Evolutionary conservation across 2,329 filamentous ascomycete genomes (phyloP), one percentile per base, ranked within the genome.

Genomic region (Aureobasidium zeae): DNA sequence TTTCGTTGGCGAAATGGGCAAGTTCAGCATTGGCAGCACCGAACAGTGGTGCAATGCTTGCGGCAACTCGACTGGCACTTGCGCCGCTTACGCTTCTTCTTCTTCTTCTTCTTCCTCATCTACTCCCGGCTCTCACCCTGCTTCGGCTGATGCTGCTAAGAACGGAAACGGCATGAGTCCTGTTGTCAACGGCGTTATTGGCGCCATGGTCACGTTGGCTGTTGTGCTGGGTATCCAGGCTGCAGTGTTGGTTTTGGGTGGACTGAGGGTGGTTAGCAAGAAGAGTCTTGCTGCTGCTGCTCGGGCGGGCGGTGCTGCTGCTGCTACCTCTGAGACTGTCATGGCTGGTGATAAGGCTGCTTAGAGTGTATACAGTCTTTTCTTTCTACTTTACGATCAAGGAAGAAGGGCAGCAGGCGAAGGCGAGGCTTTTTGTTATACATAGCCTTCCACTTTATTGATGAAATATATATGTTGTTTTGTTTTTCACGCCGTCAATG

Each of bases 131-230:
- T 21, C 19, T 12, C 42, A 24, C 19, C 26, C 56, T 1, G 36
- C 19, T 9, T 49, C 53, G 6, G 53, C 62, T 4, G 41, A 48
- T 7, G 49, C 54, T 19, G 47, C 47, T 17, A 54, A 51, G 12
- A 48, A 47, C 11, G 53, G 56, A 5, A 61, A 60, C 43, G 72
- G 74, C 7, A 69, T 93, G 20, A 82, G 80, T 38, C 76, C 71
- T 26, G 72, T 76, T 5, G 77, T 88, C n/a, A 86, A 84, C 0
- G 86, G 86, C 39, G 85, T 89, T 4, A 87, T 93, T 55, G 79
- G 79, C 25, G 79, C 79, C 0, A 74, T 82, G 69, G 77, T 83
- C 13, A 81, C 79, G 1, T 58, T 83, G 28, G 78, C 69, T 17
- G 76, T 81, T 9, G 65, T 82, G n/a, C 53, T 81, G 31, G 75